Conservation (phyloP, 257 asterid species). For the Euphrasia confusa region DNA sequence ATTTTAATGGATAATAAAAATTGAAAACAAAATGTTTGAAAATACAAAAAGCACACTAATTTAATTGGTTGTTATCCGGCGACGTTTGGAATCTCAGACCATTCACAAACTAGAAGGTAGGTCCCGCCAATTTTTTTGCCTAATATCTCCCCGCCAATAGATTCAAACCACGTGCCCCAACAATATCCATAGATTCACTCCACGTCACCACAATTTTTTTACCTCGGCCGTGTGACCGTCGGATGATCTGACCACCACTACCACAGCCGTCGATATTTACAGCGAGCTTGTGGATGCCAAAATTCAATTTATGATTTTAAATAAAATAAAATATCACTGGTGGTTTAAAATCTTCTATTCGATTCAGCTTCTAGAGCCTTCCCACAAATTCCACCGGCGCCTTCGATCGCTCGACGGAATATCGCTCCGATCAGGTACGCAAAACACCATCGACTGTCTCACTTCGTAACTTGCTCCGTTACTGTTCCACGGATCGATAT, state of each 20-base stretch:
- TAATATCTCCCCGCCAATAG: slow-evolving; percentile 10
- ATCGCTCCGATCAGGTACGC: background rate
- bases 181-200: slow-evolving; percentile 21
- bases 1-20: background rate
- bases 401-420: slow-evolving; percentile 12
- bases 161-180: slow-evolving; percentile 15
- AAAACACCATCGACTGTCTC: background rate
- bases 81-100: slow-evolving; percentile 25
- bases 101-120: background rate
- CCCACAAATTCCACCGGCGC: slow-evolving; percentile 26
- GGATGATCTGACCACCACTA: slow-evolving; percentile 3
- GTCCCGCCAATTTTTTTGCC: slow-evolving; percentile 11
- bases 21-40: too few relatives aligned
- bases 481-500: background rate
- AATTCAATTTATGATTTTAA: slow-evolving; percentile 23
- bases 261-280: slow-evolving; percentile 24
- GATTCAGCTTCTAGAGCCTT: slow-evolving; percentile 15
- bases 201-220: slow-evolving; percentile 30
- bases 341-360: slow-evolving; percentile 9
- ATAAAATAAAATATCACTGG: background rate
- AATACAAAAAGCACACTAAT: background rate
- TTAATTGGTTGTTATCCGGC: slow-evolving; percentile 23
- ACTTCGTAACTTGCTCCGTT: slow-evolving; percentile 18
- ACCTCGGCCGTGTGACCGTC: slow-evolving; percentile 21
- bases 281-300: slow-evolving; percentile 34